phyloP scores from a whole-genome alignment of 306 rosid species.

The Parietaria judaica region DNA sequence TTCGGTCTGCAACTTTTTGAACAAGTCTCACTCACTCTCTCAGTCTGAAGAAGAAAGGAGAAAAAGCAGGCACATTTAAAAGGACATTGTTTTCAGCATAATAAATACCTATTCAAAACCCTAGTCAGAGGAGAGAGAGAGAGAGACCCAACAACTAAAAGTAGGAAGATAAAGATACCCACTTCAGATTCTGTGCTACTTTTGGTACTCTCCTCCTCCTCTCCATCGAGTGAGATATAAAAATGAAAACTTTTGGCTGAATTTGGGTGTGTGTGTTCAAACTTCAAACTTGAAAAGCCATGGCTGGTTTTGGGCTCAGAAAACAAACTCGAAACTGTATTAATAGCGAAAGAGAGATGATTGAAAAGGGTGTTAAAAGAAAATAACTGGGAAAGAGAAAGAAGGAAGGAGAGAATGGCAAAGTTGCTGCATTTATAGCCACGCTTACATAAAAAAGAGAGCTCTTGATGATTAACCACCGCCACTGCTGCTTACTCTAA shows the following conservation, averaged over 20 bases:
- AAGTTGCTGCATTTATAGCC: conserved; percentile 53
- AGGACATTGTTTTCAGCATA: conserved; percentile 64
- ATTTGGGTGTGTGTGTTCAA: conserved; percentile 30
- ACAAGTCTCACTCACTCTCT: conserved; percentile 21
- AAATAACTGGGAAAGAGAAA: conserved; percentile 15
- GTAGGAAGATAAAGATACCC: conserved; percentile 73
- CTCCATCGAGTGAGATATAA: conserved; percentile 30
- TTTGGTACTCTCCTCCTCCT: conserved; percentile 39
- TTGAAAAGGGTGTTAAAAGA: background rate
- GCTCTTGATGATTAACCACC: conserved; percentile 98
- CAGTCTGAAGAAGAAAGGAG: conserved; percentile 24
- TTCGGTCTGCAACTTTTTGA: conserved; percentile 35
- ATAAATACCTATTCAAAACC: conserved; percentile 75
- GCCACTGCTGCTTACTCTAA: conserved; percentile 42
- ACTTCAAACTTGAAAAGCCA: conserved; percentile 7
- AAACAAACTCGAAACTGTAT: conserved; percentile 21
- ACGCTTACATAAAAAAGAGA: conserved; percentile 73
- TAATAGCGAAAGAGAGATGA: conserved; percentile 7
- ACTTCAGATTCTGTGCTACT: conserved; percentile 71
- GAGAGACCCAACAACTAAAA: conserved; percentile 39
- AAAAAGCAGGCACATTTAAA: conserved; percentile 38
- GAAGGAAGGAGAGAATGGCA: conserved; percentile 17
- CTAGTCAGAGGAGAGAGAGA: conserved; percentile 54
- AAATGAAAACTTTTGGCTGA: conserved; percentile 28
- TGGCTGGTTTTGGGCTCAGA: conserved; percentile 33